Evolutionary conservation across 176 grass and related monocot genomes (phyloP).

Genomic region (Stipa capillata): DNA sequence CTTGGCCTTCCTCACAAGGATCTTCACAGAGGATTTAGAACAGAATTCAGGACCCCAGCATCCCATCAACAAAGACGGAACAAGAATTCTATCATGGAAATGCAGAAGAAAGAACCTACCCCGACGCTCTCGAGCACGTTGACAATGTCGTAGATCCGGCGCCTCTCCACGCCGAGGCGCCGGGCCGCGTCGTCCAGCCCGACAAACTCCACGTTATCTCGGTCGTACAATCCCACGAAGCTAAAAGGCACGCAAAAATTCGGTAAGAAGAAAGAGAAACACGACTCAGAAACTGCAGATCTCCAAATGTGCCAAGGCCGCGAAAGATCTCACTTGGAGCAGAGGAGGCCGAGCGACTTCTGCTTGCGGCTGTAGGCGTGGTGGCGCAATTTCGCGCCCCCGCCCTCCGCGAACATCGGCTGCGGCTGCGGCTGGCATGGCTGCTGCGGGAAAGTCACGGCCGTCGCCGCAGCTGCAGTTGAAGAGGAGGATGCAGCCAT

Average conservation of each 20-base stretch:
- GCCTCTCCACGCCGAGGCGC: conserved; percentile 63
- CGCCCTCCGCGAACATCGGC: background rate
- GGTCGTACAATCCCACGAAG: conserved; percentile 59
- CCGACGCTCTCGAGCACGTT: conserved; percentile 79
- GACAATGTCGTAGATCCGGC: conserved; percentile 89
- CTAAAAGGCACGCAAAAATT: conserved; percentile 22
- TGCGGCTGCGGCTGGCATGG: no score
- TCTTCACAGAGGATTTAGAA: conserved; percentile 3
- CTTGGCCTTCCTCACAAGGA: no score
- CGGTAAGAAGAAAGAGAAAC: background rate
- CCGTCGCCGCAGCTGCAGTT: background rate
- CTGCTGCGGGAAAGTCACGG: background rate
- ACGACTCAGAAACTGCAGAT: background rate
- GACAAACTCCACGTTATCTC: conserved; percentile 41
- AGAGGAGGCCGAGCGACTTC: conserved; percentile 73
- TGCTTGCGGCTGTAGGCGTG: conserved; percentile 72
- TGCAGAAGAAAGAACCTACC: conserved; percentile 37
- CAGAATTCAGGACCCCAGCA: background rate
- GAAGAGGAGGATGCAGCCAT: no score
- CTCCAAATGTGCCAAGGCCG: background rate
- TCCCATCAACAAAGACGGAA: background rate
- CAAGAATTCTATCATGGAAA: background rate
- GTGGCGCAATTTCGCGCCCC: conserved; percentile 17
- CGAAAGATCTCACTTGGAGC: conserved; percentile 56
- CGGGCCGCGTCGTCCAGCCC: conserved; percentile 55